These are phyloP conservation scores for Flaveria ramosissima DNA, from an alignment of 129 eudicot genomes.

Conservation along the genomic window DNA sequence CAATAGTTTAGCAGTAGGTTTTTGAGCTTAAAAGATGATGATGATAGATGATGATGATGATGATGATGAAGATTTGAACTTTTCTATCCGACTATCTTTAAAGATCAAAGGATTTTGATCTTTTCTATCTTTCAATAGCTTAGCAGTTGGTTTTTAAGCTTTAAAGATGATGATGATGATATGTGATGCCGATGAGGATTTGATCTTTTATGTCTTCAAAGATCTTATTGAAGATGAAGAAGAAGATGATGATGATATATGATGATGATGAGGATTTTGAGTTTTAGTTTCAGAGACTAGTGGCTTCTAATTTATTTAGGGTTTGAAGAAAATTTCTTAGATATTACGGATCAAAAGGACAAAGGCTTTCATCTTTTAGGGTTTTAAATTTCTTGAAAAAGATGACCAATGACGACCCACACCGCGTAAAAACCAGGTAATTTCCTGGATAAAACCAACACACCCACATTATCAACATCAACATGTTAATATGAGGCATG, in stretches of 20 bases:
- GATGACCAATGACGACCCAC: not conserved
- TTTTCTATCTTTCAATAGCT: too few relatives aligned
- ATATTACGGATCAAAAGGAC: not conserved
- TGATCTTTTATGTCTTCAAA: not conserved
- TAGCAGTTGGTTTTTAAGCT: too few relatives aligned
- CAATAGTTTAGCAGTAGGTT: not conserved
- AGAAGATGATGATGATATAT: not conserved
- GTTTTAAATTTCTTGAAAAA: not conserved
- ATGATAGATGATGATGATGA: too few relatives aligned
- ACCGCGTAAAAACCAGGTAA: not conserved
- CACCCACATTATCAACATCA: not conserved
- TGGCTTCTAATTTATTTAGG: not conserved
- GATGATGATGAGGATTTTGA: not conserved
- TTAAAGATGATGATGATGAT: too few relatives aligned
- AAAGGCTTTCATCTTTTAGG: not conserved
- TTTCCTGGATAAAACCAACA: not conserved
- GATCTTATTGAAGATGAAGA: not conserved
- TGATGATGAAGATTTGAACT: too few relatives aligned
- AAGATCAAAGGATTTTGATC: too few relatives aligned
- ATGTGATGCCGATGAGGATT: too few relatives aligned
- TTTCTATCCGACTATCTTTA: too few relatives aligned
- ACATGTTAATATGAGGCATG: not conserved
- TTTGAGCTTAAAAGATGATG: not conserved
- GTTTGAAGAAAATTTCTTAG: conserved; percentile 5
- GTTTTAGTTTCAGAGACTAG: not conserved